Evolutionary conservation across 495 filamentous ascomycete genomes (phyloP), one percentile per base, ranked within the genome.

Genomic region (Penicillium desertorum): DNA sequence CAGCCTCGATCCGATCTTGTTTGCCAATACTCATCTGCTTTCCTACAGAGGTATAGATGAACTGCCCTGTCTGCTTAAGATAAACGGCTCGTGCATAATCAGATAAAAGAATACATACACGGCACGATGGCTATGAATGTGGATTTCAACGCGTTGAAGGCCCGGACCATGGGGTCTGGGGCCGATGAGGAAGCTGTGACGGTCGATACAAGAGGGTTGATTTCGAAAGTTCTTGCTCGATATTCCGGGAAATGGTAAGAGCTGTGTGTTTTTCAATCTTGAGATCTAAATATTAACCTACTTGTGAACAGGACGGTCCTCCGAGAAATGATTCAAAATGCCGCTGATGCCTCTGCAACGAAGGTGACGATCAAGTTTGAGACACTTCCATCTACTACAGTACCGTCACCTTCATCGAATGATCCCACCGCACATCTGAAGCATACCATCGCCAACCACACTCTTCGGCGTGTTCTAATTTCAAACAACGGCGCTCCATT

Each of bases 121-220:
- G 37, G 8, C 50, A 68, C 81, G 76, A 78, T 95, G 82, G 75
- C 79, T 39, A 59, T 71, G 41, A 73, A 72, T 6, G 81, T 92
- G 66, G 91, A 96, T 71, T 95, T 89, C 67, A 86, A 87, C 65
- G 85, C 86, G 60, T 80, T 98, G 45, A 87, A 89, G 59, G 90
- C 91, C 51, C 89, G 88, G 67, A 92, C 94, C 16, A 81, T 98
- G 79, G 85, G 82, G 43, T 86, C 91, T 43, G 88, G 90, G 29
- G 86, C 88, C 47, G 90, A 94, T 57, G 94, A 97, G 65, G 92
- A 96, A 69, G 95, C 94, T n/a, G 95, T 99, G 36, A 99, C 95
- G 0, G 95, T 98, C 54, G 96, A 99, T 67, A 99, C 94, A 23
- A 79, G 95, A 63, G 95, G 92, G 29, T 76, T 99, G 62, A 97